Evolutionary conservation across 805 yeast species (phyloP).

Genomic region (Saturnispora silvae): DNA sequence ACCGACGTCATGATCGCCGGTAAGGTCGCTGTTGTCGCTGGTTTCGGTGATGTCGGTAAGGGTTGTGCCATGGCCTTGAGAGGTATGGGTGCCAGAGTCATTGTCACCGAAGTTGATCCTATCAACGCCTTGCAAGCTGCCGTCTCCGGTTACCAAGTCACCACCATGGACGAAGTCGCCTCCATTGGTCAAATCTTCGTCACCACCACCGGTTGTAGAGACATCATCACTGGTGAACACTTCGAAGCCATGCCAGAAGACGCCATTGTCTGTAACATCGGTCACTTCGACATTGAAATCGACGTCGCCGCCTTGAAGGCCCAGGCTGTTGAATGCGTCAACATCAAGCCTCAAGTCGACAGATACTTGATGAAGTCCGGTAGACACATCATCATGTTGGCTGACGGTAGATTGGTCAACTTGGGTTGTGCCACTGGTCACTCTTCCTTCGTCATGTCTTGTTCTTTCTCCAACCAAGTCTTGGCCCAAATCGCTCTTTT

Average conservation of each 20-base stretch:
- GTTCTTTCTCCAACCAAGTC: slow-evolving; percentile 99
- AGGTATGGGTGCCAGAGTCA: slow-evolving; percentile 99
- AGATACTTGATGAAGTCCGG: slow-evolving; percentile 85
- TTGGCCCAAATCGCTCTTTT: slow-evolving; percentile 96
- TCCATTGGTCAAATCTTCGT: slow-evolving; percentile 92
- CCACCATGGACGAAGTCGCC: slow-evolving; percentile 91
- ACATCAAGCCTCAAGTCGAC: slow-evolving; percentile 99
- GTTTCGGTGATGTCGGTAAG: slow-evolving; percentile 99
- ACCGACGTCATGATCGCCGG: slow-evolving; percentile 99
- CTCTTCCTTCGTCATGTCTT: slow-evolving; percentile 97
- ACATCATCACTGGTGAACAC: slow-evolving; percentile 84
- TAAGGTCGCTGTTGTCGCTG: slow-evolving; percentile 97
- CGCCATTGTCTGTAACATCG: slow-evolving; percentile 99
- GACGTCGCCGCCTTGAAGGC: slow-evolving; percentile 98
- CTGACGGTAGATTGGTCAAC: slow-evolving; percentile 99
- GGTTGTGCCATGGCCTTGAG: slow-evolving; percentile 99
- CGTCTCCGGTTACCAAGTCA: slow-evolving; percentile 96
- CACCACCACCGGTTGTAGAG: slow-evolving; percentile 99
- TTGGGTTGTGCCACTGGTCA: slow-evolving; percentile 99
- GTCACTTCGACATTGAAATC: slow-evolving; percentile 98
- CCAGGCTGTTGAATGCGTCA: slow-evolving; percentile 85
- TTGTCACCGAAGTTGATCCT: slow-evolving; percentile 96
- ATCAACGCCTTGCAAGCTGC: slow-evolving; percentile 99
- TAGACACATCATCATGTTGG: slow-evolving; percentile 88
- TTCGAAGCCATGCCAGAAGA: slow-evolving; percentile 94